These are phyloP conservation scores for Cystoisospora suis DNA, from an alignment of 169 alveolate species.

Conservation along the genomic window DNA sequence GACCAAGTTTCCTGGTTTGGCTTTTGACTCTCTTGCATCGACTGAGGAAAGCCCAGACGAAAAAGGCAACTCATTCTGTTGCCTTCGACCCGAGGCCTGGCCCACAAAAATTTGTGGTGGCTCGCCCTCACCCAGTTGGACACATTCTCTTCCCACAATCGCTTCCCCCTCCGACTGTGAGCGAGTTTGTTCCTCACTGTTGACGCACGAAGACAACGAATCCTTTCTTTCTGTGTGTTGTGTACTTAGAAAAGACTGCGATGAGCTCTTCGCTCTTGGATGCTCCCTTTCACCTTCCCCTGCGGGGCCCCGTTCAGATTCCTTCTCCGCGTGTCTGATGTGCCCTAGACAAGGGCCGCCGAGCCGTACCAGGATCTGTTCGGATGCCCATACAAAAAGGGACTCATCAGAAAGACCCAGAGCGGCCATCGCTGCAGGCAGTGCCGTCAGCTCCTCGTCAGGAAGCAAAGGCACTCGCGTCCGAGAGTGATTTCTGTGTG, in stretches of 20 bases:
- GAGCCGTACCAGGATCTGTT: constrained; percentile 7
- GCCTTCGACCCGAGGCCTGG: no score
- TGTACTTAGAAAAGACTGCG: background rate
- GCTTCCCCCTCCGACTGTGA: no score
- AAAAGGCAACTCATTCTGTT: no score
- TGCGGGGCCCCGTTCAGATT: background rate
- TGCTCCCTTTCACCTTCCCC: background rate
- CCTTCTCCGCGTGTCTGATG: background rate
- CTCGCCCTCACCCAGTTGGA: no score
- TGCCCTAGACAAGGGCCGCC: constrained; percentile 9
- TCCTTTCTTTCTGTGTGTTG: background rate
- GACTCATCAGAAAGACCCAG: background rate
- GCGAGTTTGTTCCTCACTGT: background rate
- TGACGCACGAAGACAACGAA: background rate
- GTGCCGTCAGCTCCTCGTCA: constrained; percentile 21
- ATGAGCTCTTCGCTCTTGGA: background rate
- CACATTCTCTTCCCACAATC: no score
- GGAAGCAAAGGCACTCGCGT: background rate
- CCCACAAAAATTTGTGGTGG: no score
- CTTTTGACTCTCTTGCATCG: no score
- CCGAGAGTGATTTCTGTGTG: no score
- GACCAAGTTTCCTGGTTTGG: no score
- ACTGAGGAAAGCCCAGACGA: no score
- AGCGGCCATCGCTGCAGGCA: background rate
- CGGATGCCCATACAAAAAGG: constrained; percentile 13